Percentiles rank a stretch among this genome's conserved stretches.
Evolutionary conservation across 805 yeast genomes (phyloP).

Genomic region (Candida anglica): DNA sequence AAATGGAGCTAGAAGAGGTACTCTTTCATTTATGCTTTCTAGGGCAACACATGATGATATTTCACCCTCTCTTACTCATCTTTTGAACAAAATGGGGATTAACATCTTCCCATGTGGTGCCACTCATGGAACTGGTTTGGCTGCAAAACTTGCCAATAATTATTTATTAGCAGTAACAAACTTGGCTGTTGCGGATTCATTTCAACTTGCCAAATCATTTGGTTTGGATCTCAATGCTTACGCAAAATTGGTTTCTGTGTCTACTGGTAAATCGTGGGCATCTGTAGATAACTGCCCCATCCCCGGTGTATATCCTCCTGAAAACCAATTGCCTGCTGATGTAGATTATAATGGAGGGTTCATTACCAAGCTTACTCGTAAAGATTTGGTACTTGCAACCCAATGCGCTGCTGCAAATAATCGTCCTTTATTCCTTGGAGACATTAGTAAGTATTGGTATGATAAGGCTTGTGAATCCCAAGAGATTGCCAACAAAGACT

Average conservation of each 20-base stretch:
- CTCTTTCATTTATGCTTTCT: slow-evolving; percentile 52
- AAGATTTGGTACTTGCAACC: slow-evolving; percentile 42
- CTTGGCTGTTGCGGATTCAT: slow-evolving; percentile 52
- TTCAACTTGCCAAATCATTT: slow-evolving; percentile 47
- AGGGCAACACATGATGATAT: slow-evolving; percentile 23
- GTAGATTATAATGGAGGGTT: slow-evolving; percentile 46
- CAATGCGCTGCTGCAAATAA: slow-evolving; percentile 29
- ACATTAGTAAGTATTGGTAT: slow-evolving; percentile 35
- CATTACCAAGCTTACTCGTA: slow-evolving; percentile 42
- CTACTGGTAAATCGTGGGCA: slow-evolving; percentile 55
- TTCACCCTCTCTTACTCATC: slow-evolving; percentile 23
- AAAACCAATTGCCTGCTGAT: slow-evolving; percentile 39
- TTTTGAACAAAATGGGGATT: slow-evolving; percentile 42
- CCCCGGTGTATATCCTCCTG: slow-evolving; percentile 41
- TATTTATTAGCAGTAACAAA: slow-evolving; percentile 51
- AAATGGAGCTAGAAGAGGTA: slow-evolving; percentile 49
- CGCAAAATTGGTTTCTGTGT: slow-evolving; percentile 46
- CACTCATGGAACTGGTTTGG: slow-evolving; percentile 48
- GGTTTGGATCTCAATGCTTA: slow-evolving; percentile 44
- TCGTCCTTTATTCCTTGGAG: slow-evolving; percentile 36
- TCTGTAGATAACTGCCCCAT: slow-evolving; percentile 53
- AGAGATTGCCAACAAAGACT: slow-evolving; percentile 36
- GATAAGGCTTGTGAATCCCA: slow-evolving; percentile 40
- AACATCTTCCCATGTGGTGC: slow-evolving; percentile 47
- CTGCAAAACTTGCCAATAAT: slow-evolving; percentile 52